Evolutionary conservation across 129 eudicot species (phyloP), one percentile per base, ranked within the genome.

Genomic region (Cynara cardunculus): DNA sequence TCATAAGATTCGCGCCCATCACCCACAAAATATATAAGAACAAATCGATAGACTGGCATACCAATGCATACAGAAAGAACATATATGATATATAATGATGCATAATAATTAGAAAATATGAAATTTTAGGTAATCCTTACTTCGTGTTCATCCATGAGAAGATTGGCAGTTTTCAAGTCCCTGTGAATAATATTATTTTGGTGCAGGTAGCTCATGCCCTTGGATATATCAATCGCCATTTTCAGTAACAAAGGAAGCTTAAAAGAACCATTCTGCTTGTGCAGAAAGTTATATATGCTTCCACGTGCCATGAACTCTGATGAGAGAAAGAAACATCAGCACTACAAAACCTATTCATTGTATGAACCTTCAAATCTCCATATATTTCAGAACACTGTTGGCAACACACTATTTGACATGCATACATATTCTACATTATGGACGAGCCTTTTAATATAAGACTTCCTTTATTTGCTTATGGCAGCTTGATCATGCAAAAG

Each of bases 221-320:
- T 89, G 9, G 92, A 88, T 81, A 89, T 81, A 88, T 92, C 97
- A 72, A 92, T 84, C 26, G 97, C 94, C 49, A 88, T 92, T 84
- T 90, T 89, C 35, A 92, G 87, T 70, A 92, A 75, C 34, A 85
- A 67, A 64, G 92, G 88, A 78, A 92, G 86, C 85, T 86, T 89
- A 73, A 92, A 92, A 32, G 87, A 79, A 30, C 97, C 90, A 34
- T 81, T 89, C 72, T 90, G 89, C 75, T 89, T 92, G 84, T 89
- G 97, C 69, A 92, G 76, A 56, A 80, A 89, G 79, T 79, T 83
- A 71, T 92, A 90, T 53, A 92, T 77, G 56, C 92, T 92, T 74
- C 97, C 97, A 21, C 87, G 87, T 70, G 92, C 82, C 94, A 92
- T 92, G 91, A 86, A 92, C 82, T 92, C 97, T 92, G 88, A 76